Evolutionary conservation across 148 eudicot species (phyloP).

Genomic region (Rhododendron ovatum): DNA sequence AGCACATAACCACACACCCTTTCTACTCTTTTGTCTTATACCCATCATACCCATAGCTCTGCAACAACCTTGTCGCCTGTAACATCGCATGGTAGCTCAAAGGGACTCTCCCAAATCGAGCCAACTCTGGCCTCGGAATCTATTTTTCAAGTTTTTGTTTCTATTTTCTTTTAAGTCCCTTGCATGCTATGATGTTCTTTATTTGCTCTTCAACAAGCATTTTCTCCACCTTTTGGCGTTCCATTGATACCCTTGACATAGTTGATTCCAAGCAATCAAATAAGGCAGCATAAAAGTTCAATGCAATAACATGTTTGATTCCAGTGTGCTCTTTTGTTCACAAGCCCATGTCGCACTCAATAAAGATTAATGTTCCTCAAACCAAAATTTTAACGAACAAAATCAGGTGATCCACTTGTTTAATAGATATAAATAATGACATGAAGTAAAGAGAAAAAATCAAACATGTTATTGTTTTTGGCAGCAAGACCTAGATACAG

Average conservation of each 20-base stretch:
- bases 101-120: constrained; percentile 46
- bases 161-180: constrained; percentile 52
- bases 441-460: background rate
- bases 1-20: constrained; percentile 51
- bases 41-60: constrained; percentile 44
- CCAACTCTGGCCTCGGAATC: constrained; percentile 50
- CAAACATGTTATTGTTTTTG: background rate
- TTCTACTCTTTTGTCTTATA: constrained; percentile 46
- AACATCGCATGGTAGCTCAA: constrained; percentile 44
- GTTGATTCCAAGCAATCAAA: constrained; percentile 67
- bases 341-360: background rate
- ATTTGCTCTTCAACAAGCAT: constrained; percentile 67
- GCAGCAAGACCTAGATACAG: background rate
- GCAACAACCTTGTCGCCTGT: constrained; percentile 49
- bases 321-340: background rate
- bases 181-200: constrained; percentile 65
- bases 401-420: background rate
- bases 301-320: constrained; percentile 11
- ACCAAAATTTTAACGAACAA: background rate
- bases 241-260: constrained; percentile 32
- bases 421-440: background rate
- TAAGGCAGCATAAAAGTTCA: constrained; percentile 61
- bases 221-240: constrained; percentile 64
- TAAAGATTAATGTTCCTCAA: background rate
- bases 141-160: constrained; percentile 74